phyloP scores from a whole-genome alignment of 1,284 basidiomycete genomes.

The Leccinum subfulvum region DNA sequence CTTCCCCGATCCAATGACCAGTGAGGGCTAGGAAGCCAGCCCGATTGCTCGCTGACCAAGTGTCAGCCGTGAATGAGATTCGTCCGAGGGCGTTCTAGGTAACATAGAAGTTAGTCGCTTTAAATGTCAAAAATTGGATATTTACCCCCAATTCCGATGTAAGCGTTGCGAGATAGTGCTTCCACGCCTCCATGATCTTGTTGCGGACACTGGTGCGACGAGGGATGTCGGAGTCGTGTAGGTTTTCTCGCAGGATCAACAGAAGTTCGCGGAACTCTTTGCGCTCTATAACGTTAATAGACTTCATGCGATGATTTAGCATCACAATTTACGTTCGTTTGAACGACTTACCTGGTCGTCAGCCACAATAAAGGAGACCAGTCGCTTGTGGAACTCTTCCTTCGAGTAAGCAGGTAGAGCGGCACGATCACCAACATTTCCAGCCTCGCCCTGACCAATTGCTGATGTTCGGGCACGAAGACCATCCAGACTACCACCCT shows the following conservation, averaged over 20 bases:
- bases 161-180: background rate
- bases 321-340: background rate
- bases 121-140: background rate
- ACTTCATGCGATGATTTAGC: background rate
- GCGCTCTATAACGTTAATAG: background rate
- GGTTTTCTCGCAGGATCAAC: background rate
- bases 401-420: background rate
- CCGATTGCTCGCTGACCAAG: conserved; percentile 1
- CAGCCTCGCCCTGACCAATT: background rate
- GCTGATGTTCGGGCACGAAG: background rate
- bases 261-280: conserved; percentile 7
- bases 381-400: background rate
- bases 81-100: background rate
- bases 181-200: conserved; percentile 3
- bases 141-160: background rate
- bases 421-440: background rate
- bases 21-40: background rate
- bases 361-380: background rate
- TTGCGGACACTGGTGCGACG: conserved; percentile 1
- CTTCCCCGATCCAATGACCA: conserved; percentile 7
- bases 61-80: conserved; percentile 5
- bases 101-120: background rate
- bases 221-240: conserved; percentile 3
- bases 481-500: background rate
- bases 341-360: background rate